Base-by-base conservation (phyloP, 2,329 filamentous ascomycete species). In the Ustulina deusta region DNA sequence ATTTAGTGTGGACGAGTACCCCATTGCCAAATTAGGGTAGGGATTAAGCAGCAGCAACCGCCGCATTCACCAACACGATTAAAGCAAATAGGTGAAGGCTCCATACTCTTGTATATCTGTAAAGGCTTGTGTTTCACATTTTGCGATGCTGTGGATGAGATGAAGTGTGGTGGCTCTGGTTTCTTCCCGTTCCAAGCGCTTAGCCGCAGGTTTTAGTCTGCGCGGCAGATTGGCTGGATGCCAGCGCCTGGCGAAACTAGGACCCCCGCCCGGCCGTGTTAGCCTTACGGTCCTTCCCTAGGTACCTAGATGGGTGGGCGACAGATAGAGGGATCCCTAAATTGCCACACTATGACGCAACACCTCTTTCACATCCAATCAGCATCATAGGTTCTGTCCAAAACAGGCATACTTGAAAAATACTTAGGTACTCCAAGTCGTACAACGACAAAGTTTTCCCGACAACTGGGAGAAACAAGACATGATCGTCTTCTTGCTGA, bases 341-440 rank as follows among this genome's bases (percentile, higher is more conserved):
- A 20, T 46, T 10, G 38, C n/a, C 32, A 22, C 36, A 29, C 40
- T 60, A 68, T 64, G 65, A 70, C 64, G 65, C 68, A 68, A 40
- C 17, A 15, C 15, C 27, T 34, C n/a, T 17, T 61, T 10, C 20
- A 11, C 10, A 54, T 7, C 74, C 74, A 74, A 75, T 74, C 74
- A 74, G 48, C 63, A 42, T 27, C 25, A 15, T 42, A 6, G 57
- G 56, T 66, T 55, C 71, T 20, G 62, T 71, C 61, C 48, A 69
- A 72, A 75, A 71, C 63, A 69, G 73, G 70, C 71, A 74, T 73
- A 40, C 34, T 29, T 29, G 22, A 56, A 36, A 27, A 15, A 29
- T 29, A 25, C n/a, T 5, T 22, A 20, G 15, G 11, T 29, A 51
- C 25, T 6, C 2, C 5, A 40, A 13, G 17, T 22, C 9, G 34